Evolutionary conservation across 1,284 basidiomycete species (phyloP), one percentile per base, ranked within the genome.

Genomic region (Tremellales sp.): DNA sequence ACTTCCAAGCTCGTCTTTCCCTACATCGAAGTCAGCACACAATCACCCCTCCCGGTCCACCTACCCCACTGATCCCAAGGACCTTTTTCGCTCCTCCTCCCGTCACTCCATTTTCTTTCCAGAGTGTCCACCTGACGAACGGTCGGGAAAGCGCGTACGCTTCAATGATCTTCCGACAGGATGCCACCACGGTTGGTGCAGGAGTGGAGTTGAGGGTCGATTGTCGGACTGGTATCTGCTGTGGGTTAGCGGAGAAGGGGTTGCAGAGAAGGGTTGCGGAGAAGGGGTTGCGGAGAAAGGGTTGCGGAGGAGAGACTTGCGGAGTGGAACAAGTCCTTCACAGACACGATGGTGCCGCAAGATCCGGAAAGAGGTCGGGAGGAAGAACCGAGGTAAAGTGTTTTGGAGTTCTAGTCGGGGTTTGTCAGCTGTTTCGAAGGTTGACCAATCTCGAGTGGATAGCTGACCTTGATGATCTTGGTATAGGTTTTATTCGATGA

Each of bases 271-370:
- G n/a, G n/a, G n/a, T n/a, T n/a, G 10, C 10, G n/a, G n/a, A 32
- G 29, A 32, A n/a, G 29, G 29, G n/a, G 29, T 32, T 32, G 29
- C 10, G 29, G 29, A 32, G 10, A 32, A n/a, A n/a, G n/a, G n/a
- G n/a, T n/a, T n/a, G n/a, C n/a, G n/a, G n/a, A n/a, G 44, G 31
- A n/a, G 5, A 10, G 19, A 71, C 80, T 38, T 54, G 88, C 87
- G 61, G 86, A 88, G 63, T 85, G 86, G 66, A 92, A 95, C 4
- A 86, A 81, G 63, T 94, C 91, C 18, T 86, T 81, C 31, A 93
- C 77, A 56, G 79, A 82, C 32, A 92, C 82, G 9, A 80, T 82
- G 3, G 90, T 93, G 4, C 91, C 91, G 5, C 79, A 70, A 71
- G 33, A 25, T 0, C 61, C 82, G 75, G 52, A 78, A 75, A 86